A percentile compares a stretch with the other conserved stretches of the same genome.
Evolutionary conservation across 192 early-diverging fungal genomes (phyloP).

Genomic region (Coemansia sp.): DNA sequence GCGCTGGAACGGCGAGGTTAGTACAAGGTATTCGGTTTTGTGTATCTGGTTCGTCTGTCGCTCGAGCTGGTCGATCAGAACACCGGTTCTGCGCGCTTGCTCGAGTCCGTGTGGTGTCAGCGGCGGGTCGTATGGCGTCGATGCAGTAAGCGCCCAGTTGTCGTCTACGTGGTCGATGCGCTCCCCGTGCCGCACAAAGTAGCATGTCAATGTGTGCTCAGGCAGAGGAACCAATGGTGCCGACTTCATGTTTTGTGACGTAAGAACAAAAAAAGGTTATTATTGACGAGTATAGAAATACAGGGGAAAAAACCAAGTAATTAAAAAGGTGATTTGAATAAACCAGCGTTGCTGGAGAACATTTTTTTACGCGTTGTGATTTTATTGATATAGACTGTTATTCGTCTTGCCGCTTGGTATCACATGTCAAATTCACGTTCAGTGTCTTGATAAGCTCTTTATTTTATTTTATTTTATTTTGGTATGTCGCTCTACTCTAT

Average conservation of each 20-base stretch:
- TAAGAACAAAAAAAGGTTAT: too few species aligned
- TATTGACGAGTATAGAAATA: too few species aligned
- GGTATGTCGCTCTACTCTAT: too few species aligned
- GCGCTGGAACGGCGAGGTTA: slow-evolving; percentile 52
- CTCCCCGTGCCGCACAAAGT: slow-evolving; percentile 51
- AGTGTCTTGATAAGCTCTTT: too few species aligned
- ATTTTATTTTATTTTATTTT: too few species aligned
- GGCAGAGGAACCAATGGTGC: slow-evolving; percentile 14
- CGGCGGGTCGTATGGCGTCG: slow-evolving; percentile 45
- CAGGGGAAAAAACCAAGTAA: not conserved
- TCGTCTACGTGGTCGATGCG: slow-evolving; percentile 53
- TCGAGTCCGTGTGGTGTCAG: slow-evolving; percentile 29
- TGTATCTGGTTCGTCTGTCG: not conserved
- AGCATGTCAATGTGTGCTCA: slow-evolving; percentile 28
- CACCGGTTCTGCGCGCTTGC: slow-evolving; percentile 36
- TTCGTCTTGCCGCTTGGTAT: too few species aligned
- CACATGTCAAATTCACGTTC: too few species aligned
- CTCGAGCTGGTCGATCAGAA: slow-evolving; percentile 34
- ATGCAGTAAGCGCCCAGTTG: slow-evolving; percentile 22
- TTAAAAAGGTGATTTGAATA: not conserved
- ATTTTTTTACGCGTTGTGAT: too few species aligned
- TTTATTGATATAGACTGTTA: too few species aligned
- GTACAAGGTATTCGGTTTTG: slow-evolving; percentile 25
- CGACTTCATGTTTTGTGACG: too few species aligned
- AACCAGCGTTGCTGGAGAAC: too few species aligned